A percentile compares a stretch with the other conserved stretches of the same genome.
Conservation (phyloP, 768 basidiomycete species). For the Cantharellus anzutake region DNA sequence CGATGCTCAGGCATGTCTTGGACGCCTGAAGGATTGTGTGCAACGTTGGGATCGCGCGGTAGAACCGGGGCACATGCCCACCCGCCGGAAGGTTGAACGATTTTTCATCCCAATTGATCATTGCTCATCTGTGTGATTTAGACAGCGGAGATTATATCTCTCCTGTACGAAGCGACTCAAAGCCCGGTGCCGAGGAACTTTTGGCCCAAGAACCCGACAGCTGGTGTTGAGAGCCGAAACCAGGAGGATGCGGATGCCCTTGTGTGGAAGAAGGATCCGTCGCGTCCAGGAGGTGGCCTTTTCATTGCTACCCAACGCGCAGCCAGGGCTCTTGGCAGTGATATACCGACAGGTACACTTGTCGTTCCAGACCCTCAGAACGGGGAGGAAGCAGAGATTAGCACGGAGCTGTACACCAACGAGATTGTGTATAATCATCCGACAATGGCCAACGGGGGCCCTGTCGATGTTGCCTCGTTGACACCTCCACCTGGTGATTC, state of each 20-base stretch:
- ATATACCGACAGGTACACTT: conserved; percentile 37
- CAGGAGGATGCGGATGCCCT: conserved; percentile 15
- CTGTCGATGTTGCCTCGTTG: neutral
- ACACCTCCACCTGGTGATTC: neutral
- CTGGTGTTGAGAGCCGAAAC: conserved; percentile 25
- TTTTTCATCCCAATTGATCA: neutral
- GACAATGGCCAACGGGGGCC: neutral
- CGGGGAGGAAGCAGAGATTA: neutral
- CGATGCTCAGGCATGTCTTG: conserved; percentile 53
- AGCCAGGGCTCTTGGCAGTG: conserved; percentile 15
- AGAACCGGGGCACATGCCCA: conserved; percentile 87
- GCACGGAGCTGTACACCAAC: neutral
- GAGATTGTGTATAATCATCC: no score
- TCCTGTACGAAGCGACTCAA: conserved; percentile 88
- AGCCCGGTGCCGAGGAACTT: conserved; percentile 23
- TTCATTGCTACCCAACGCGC: conserved; percentile 38
- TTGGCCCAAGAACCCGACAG: conserved; percentile 47
- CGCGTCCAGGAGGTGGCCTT: conserved; percentile 71
- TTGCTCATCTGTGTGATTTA: conserved; percentile 15
- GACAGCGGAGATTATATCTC: conserved; percentile 83
- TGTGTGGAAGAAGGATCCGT: conserved; percentile 60
- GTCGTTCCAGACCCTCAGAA: conserved; percentile 16
- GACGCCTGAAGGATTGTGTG: conserved; percentile 67
- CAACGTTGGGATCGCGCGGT: conserved; percentile 73
- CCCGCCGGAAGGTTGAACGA: conserved; percentile 59